These are phyloP conservation scores for Rhodotorula sp. DNA, from an alignment of 1,284 basidiomycete genomes.

Conservation along the genomic window DNA sequence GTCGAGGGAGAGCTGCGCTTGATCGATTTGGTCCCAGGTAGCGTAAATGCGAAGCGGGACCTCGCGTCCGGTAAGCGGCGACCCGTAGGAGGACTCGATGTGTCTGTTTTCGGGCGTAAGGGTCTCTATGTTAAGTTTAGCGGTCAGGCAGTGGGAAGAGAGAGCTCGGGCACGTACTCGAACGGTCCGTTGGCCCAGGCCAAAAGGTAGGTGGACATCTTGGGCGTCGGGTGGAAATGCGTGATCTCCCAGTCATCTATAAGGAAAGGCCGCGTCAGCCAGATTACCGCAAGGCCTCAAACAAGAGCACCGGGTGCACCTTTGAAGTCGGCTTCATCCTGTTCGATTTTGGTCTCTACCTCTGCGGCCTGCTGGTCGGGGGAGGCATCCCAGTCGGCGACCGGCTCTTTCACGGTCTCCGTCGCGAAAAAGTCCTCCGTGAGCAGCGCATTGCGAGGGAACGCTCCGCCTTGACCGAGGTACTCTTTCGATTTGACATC, in stretches of 20 bases:
- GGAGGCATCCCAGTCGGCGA: background rate
- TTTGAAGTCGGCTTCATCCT: background rate
- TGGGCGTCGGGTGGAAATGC: slow-evolving; percentile 48
- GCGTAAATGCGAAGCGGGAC: slow-evolving; percentile 82
- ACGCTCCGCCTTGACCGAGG: slow-evolving; percentile 31
- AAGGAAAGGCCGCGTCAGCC: no score
- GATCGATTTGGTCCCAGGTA: slow-evolving; percentile 82
- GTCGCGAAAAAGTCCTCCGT: slow-evolving; percentile 9
- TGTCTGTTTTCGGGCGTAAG: slow-evolving; percentile 46
- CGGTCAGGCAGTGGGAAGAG: no score
- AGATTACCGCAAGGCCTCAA: no score
- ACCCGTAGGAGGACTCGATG: slow-evolving; percentile 74
- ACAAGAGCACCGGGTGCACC: background rate
- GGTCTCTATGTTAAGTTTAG: background rate
- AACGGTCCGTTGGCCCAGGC: slow-evolving; percentile 88
- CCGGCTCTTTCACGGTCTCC: slow-evolving; percentile 4
- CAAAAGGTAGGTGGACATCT: slow-evolving; percentile 90
- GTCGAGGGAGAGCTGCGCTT: slow-evolving; percentile 73
- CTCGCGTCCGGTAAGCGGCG: slow-evolving; percentile 76
- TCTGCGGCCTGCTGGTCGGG: background rate
- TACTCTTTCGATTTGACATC: slow-evolving; percentile 59
- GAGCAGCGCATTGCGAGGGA: background rate
- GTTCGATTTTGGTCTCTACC: background rate
- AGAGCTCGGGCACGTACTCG: slow-evolving; percentile 44
- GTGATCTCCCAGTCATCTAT: slow-evolving; percentile 47